Evolutionary conservation across 257 asterid species (phyloP), one percentile per base, ranked within the genome.

Genomic region (Euphrasia confusa): DNA sequence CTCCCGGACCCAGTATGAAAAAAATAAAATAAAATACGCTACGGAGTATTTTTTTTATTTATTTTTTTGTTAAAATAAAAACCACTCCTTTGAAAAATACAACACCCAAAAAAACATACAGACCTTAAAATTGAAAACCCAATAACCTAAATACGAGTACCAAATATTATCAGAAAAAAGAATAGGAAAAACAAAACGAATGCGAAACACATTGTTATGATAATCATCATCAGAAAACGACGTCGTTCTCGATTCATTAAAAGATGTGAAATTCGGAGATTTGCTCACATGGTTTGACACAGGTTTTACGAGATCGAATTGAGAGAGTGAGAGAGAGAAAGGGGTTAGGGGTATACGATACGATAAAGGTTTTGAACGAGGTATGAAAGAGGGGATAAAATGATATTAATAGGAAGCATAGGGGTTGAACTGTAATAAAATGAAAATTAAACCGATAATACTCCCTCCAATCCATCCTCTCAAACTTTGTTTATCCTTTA

Each of bases 211-310:
- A 24, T 48, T 64, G 10, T 30, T 30, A 30, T 5, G 33, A 30
- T 30, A 1, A 54, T 21, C 13, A 14, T 11, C 53, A 47, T 11
- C 3, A 21, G 13, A 42, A 42, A 72, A 52, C 44, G 65, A 74
- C 58, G 68, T 68, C 72, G 55, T 68, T 45, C 10, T 57, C 64
- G 59, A 64, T 44, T 44, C 54, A 14, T 73, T 6, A 64, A 64
- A 59, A 26, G 9, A 44, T 1, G 40, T 42, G 68, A 66, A 35
- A 54, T 35, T 52, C 0, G 3, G 13, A 21, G 40, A 72, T 71
- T 77, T 69, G 75, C 91, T 89, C 88, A 86, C 94, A 84, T 80
- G 87, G 24, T 21, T 21, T 21, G 24, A 21, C 24, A 21, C 24
- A 21, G 81, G 76, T 71, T 62, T 71, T 32, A 47, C 14, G 77